phyloP scores from a whole-genome alignment of 441 rosid genomes.

The Populus tomentosa region DNA sequence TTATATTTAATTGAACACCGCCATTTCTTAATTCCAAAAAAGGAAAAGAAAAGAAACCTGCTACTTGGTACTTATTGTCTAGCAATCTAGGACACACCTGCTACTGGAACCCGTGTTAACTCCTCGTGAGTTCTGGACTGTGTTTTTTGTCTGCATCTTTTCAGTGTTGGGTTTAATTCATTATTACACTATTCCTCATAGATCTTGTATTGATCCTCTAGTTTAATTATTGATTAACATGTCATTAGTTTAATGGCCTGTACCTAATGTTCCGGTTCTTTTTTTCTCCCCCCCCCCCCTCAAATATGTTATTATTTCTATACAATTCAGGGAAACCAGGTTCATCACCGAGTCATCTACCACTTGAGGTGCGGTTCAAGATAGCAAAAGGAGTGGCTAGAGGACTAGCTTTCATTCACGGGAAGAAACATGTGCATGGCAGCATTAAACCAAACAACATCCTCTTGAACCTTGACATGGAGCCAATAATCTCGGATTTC shows the following conservation, averaged over 20 bases:
- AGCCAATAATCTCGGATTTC: conserved; percentile 56
- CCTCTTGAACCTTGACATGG: conserved; percentile 55
- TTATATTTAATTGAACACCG: neutral
- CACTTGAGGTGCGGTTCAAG: conserved; percentile 54
- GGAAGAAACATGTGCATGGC: conserved; percentile 75
- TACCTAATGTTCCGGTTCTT: neutral
- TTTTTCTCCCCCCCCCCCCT: neutral
- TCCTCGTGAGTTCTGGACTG: conserved; percentile 14
- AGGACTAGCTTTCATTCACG: conserved; percentile 72
- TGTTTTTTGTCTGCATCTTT: conserved; percentile 1
- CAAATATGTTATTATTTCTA: neutral
- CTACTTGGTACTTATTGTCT: neutral
- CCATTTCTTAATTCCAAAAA: neutral
- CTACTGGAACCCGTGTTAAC: neutral
- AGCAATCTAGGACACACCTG: neutral
- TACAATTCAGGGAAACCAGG: conserved; percentile 37
- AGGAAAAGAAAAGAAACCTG: too few species aligned
- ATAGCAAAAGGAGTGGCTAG: conserved; percentile 76
- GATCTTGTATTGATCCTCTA: neutral
- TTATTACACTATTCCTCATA: neutral
- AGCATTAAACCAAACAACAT: conserved; percentile 72
- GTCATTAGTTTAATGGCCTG: neutral
- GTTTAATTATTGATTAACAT: neutral
- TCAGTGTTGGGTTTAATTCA: neutral
- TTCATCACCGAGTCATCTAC: conserved; percentile 44